Base-by-base conservation (phyloP, 148 eudicot species). In the Fallopia convolvulus region DNA sequence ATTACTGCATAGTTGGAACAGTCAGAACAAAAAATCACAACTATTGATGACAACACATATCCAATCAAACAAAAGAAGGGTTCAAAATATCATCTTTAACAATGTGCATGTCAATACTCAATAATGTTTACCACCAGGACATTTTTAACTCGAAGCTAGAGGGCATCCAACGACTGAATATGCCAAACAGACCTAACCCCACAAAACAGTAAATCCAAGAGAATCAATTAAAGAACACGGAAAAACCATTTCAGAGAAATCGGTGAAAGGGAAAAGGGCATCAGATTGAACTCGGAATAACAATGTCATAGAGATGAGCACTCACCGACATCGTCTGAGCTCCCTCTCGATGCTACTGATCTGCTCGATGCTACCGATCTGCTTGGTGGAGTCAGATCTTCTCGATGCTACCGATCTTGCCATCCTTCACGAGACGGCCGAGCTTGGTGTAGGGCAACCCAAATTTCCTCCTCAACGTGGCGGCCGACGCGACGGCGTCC, bases 271-370 rank as follows among this genome's bases (percentile, higher is more conserved):
- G 5, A 1, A 8, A 60, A 14, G 14, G 42, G 7, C 13, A 61
- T 65, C 8, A 65, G 39, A 65, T 32, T 65, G 71, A 65, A 14
- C 41, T 33, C 18, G 71, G 18, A 32, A 65, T 32, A 14, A 33
- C 18, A 65, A 65, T 65, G 71, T 7, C 18, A 4, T 65, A 6
- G 71, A 3, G 15, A 65, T 32, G 40, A 65, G 13, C 40, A 65
- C 71, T 65, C n/a, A 65, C 71, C 71, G 71, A 32, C 71, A 65
- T 65, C n/a, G 71, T 65, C 18, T 32, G 71, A 15, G 71, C n/a
- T 65, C 32, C 42, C n/a, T n/a, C n/a, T n/a, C n/a, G n/a, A n/a
- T n/a, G n/a, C n/a, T n/a, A n/a, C n/a, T n/a, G n/a, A n/a, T n/a
- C n/a, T n/a, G n/a, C n/a, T n/a, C n/a, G n/a, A n/a, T n/a, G n/a